phyloP scores from a whole-genome alignment of 805 yeast species.

The Wickerhamomyces subpelliculosus region DNA sequence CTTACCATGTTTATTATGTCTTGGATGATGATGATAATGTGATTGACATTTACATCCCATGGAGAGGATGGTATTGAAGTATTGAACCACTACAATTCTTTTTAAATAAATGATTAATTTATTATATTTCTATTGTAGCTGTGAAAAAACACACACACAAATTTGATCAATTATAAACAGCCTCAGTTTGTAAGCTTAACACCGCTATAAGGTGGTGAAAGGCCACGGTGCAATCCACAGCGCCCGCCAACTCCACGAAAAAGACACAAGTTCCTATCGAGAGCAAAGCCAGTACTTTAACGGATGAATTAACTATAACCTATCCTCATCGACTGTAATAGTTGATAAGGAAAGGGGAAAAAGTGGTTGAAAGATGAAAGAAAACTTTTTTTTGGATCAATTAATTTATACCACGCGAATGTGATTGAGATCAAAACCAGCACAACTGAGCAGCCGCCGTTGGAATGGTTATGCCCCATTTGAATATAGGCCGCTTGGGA shows the following conservation, averaged over 20 bases:
- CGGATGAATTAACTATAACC: constrained; percentile 30
- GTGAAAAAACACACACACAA: neutral
- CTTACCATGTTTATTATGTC: constrained; percentile 46
- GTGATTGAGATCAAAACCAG: too few relatives aligned
- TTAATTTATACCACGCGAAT: neutral
- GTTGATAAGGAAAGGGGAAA: constrained; percentile 36
- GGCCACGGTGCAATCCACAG: constrained; percentile 49
- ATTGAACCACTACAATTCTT: neutral
- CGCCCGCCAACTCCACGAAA: constrained; percentile 30
- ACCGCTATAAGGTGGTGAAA: constrained; percentile 43
- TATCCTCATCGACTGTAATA: constrained; percentile 53
- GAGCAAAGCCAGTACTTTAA: constrained; percentile 24
- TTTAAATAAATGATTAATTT: too few relatives aligned
- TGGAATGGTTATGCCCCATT: too few relatives aligned
- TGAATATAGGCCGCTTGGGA: too few relatives aligned
- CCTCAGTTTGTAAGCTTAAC: constrained; percentile 26
- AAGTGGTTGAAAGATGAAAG: neutral
- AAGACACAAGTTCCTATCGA: constrained; percentile 10
- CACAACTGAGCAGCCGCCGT: too few relatives aligned
- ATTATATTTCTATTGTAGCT: too few relatives aligned
- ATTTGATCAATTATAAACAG: constrained; percentile 19
- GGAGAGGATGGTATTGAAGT: constrained; percentile 37
- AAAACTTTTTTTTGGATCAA: too few relatives aligned
- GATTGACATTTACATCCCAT: constrained; percentile 60
- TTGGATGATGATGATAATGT: constrained; percentile 43